Evolutionary conservation across 1,139 yeast genomes (phyloP).

Genomic region (Pneumocystis jirovecii): DNA sequence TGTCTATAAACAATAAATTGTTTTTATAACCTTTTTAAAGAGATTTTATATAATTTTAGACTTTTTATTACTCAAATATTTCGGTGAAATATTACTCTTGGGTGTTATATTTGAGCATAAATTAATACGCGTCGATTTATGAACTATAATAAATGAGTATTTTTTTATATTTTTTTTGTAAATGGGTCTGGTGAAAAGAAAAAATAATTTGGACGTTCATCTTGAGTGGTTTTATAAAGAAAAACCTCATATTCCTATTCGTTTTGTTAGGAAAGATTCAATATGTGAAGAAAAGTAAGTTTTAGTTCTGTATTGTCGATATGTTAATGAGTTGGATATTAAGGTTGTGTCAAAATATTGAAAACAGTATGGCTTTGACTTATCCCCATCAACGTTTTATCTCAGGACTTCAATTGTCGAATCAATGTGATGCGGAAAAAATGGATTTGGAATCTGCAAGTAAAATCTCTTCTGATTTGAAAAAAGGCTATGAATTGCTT

Average conservation of each 20-base stretch:
- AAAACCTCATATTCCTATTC: not conserved
- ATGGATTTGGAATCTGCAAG: not conserved
- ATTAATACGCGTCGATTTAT: not conserved
- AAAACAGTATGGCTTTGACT: not conserved
- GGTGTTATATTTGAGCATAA: too few relatives aligned
- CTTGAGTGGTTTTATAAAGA: not conserved
- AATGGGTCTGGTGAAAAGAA: not conserved
- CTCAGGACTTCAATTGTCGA: not conserved
- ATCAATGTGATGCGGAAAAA: not conserved
- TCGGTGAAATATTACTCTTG: too few relatives aligned
- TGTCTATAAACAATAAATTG: too few relatives aligned
- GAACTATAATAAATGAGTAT: not conserved
- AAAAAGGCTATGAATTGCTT: not conserved
- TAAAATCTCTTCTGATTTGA: not conserved
- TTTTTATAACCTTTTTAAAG: too few relatives aligned
- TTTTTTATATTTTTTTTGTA: not conserved
- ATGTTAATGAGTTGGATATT: not conserved
- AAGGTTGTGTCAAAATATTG: not conserved
- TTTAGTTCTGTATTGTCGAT: not conserved
- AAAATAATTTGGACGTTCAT: not conserved
- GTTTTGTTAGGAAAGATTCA: not conserved
- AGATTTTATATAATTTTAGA: too few relatives aligned
- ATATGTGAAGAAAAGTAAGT: not conserved
- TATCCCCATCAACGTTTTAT: not conserved
- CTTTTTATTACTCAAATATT: too few relatives aligned